Conservation (phyloP, 768 basidiomycete genomes). For the Tylopilus sp. region DNA sequence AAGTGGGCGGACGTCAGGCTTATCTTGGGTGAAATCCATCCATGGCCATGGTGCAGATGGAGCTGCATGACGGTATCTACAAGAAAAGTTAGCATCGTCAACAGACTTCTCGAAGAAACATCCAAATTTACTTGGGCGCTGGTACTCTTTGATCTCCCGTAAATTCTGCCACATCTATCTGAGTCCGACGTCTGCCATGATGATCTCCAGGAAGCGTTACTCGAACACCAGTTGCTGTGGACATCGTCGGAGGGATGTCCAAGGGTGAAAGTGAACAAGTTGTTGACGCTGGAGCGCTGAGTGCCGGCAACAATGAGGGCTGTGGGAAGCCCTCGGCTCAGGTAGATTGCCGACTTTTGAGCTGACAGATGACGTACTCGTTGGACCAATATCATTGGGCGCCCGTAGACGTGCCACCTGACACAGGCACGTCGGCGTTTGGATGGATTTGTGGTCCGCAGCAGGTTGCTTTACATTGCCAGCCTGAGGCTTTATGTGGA, state of each 20-base stretch:
- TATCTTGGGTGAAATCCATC: constrained; percentile 28
- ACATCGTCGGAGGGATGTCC: constrained; percentile 8
- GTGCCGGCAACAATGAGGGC: too few relatives aligned
- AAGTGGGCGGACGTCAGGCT: constrained; percentile 8
- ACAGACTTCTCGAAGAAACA: neutral
- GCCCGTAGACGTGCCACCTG: too few relatives aligned
- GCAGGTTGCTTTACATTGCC: too few relatives aligned
- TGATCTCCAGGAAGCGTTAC: too few relatives aligned
- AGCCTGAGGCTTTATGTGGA: too few relatives aligned
- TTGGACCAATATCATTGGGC: too few relatives aligned
- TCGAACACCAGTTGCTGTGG: constrained; percentile 1
- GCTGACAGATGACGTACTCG: too few relatives aligned
- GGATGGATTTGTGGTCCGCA: too few relatives aligned
- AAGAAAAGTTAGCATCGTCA: constrained; percentile 13
- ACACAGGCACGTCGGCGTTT: too few relatives aligned
- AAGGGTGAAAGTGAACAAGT: neutral
- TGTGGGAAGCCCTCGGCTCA: neutral
- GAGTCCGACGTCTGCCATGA: too few relatives aligned
- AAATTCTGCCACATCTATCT: too few relatives aligned
- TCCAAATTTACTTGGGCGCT: constrained; percentile 20
- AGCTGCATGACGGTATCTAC: constrained; percentile 35
- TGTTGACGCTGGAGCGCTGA: neutral
- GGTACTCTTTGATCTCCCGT: constrained; percentile 14
- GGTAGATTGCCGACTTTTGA: neutral
- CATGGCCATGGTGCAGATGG: constrained; percentile 44